Base-by-base conservation (phyloP, 1,284 basidiomycete species). In the Malassezia brasiliensis region DNA sequence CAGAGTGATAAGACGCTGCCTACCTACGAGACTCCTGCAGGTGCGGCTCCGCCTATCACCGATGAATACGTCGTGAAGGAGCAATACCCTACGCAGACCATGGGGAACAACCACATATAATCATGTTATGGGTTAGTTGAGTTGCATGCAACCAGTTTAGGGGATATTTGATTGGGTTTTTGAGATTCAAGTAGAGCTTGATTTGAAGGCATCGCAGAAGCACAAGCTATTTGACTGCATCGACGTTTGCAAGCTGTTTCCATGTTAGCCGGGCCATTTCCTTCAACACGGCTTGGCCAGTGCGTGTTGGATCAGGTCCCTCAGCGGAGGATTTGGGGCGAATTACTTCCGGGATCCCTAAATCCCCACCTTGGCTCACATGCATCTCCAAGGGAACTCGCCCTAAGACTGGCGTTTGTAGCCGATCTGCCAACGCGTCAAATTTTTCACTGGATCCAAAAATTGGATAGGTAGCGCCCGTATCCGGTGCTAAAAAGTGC, bases 401-500 rank as follows among this genome's bases (percentile, higher is more conserved):
- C n/a, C 85, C 90, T 10, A 96, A 80, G 0, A 94, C 77, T 12
- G 83, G 78, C 8, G 88, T 77, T 0, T 78, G 77, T 1, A 90
- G 79, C 2, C 80, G 79, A 1, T 74, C 57, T 0, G 89, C 86
- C 0, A 85, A 82, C 6, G 77, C 71, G 20, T 80, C 79, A 76
- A 94, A 91, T 12, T 78, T 76, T 8, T 79, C 79, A 0, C 86
- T 79, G 8, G 82, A 77, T 40, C 91, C 93, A 62, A 90, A 96
- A 11, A 96, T 79, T 64, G 86, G 79, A 62, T 90, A 87, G 0
- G 78, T 79, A 0, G 80, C 80, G 1, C 80, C 77, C 66, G 89
- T 94, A 5, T 82, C 81, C 0, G 86, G 81, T 66, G 89, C 91
- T n/a, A 85, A 78, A 74, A 86, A 96, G 75, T 89, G 83, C 0